Percentiles rank a stretch among this genome's conserved stretches.
phyloP scores from a whole-genome alignment of 768 basidiomycete species.

The Phlebiopsis flavidoalba region DNA sequence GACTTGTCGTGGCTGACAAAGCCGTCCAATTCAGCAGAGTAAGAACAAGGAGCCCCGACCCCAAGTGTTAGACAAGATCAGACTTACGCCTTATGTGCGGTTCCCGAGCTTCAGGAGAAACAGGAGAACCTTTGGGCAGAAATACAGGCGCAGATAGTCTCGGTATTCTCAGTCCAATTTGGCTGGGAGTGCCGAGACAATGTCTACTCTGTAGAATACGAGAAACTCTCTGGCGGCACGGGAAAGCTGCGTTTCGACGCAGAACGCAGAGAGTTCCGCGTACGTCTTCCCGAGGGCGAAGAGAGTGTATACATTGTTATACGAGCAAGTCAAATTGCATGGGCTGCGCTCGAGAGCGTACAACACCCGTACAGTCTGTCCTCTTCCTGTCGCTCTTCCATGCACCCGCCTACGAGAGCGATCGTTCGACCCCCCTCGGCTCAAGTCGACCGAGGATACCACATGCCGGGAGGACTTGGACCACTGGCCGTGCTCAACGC shows the following conservation, averaged over 20 bases:
- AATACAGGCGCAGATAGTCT: conserved; percentile 26
- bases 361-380: conserved; percentile 7
- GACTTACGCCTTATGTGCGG: conserved; percentile 11
- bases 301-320: conserved; percentile 36
- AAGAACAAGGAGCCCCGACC: not conserved
- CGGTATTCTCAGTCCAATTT: conserved; percentile 43
- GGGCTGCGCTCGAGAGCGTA: conserved; percentile 29
- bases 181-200: conserved; percentile 60
- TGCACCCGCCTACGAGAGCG: conserved; percentile 36
- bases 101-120: conserved; percentile 1
- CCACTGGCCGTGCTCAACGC: not conserved
- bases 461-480: not conserved
- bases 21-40: conserved; percentile 23
- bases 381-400: conserved; percentile 40
- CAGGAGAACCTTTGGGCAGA: conserved; percentile 9
- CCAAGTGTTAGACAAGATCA: conserved; percentile 32
- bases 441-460: not conserved
- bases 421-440: not conserved
- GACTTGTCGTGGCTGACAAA: conserved; percentile 27
- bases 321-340: conserved; percentile 38
- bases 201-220: conserved; percentile 56
- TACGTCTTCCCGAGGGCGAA: conserved; percentile 30
- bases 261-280: conserved; percentile 43
- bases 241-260: conserved; percentile 32
- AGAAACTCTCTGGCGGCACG: conserved; percentile 24